Evolutionary conservation across 805 yeast genomes (phyloP), one percentile per base, ranked within the genome.

Genomic region (Sugiyamaella lignohabitans): DNA sequence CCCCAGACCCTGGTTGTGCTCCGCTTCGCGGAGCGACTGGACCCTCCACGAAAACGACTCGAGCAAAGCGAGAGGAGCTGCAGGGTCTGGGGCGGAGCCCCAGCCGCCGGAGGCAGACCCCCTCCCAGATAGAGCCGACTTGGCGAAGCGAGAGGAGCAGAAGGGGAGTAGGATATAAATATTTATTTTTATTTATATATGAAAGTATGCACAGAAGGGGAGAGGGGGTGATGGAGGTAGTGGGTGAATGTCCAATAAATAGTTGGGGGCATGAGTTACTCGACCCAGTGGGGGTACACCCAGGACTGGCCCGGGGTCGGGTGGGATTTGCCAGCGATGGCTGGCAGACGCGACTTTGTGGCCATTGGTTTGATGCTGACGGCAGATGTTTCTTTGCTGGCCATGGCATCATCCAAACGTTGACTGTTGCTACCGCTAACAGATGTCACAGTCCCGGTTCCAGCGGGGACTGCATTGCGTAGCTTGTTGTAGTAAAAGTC

Each of bases 31-130:
- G 14, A n/a, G n/a, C n/a, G n/a, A n/a, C n/a, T n/a, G n/a, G n/a
- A n/a, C n/a, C n/a, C n/a, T n/a, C n/a, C n/a, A n/a, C n/a, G n/a
- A n/a, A n/a, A n/a, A n/a, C n/a, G n/a, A n/a, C n/a, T n/a, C n/a
- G n/a, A n/a, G n/a, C n/a, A n/a, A n/a, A n/a, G n/a, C n/a, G n/a
- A n/a, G n/a, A n/a, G n/a, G n/a, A n/a, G n/a, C n/a, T n/a, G n/a
- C n/a, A n/a, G n/a, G n/a, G n/a, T n/a, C n/a, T n/a, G n/a, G 32
- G 32, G 32, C 32, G 14, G 32, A 27, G 32, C 32, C 32, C n/a
- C 32, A 14, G 32, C 32, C 32, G 32, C 32, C 32, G 32, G 32
- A 27, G 32, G 32, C 32, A 27, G 32, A 27, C n/a, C n/a, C n/a
- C n/a, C n/a, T n/a, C n/a, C n/a, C n/a, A n/a, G n/a, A n/a, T n/a